Evolutionary conservation across 345 rosid genomes (phyloP).

Genomic region (rapeseed (Brassica napus)): Da-Ae NC_063450.1:37153501-37154000

Average conservation of each 20-base stretch:
- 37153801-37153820: background rate
- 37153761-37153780: conserved; percentile 64
- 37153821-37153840: background rate
- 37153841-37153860: background rate
- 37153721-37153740: conserved; percentile 79
- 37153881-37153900: background rate
- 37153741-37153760: conserved; percentile 62
- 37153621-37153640: conserved; percentile 52
- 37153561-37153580: background rate
- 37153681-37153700: conserved; percentile 59
- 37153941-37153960: background rate
- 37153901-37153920: background rate
- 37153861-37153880: background rate
- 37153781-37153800: background rate
- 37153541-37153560: background rate
- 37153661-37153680: conserved; percentile 68
- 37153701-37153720: conserved; percentile 66
- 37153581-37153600: conserved; percentile 59
- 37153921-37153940: background rate
- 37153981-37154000: conserved; percentile 17
- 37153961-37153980: conserved; percentile 13
- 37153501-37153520: background rate
- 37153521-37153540: background rate
- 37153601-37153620: conserved; percentile 75
- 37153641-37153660: conserved; percentile 62